Percentiles rank a stretch among this genome's conserved stretches.
phyloP scores from a whole-genome alignment of 1,139 yeast species.

The Debaryomyces psychrophilus region DNA sequence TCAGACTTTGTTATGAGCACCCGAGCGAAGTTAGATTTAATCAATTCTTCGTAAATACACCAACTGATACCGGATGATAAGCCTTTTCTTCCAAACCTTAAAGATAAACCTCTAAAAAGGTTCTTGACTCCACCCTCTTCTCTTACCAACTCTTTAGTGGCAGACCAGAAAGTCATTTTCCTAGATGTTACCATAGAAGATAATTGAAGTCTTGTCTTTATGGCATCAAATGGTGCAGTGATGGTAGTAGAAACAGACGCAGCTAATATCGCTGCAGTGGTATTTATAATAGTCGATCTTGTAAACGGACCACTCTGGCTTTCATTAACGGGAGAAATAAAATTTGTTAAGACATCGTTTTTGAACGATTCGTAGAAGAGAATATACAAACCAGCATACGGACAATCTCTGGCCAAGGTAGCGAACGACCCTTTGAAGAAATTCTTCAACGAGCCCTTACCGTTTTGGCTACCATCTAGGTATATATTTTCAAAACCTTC shows the following conservation, averaged over 20 bases:
- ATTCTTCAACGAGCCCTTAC: constrained; percentile 50
- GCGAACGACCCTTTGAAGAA: constrained; percentile 88
- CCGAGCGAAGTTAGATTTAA: constrained; percentile 35
- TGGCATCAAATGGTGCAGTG: constrained; percentile 94
- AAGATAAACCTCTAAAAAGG: constrained; percentile 80
- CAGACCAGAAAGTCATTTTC: constrained; percentile 25
- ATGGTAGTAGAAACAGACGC: constrained; percentile 81
- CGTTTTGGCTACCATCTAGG: constrained; percentile 35
- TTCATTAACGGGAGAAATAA: constrained; percentile 13
- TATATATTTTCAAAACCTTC: constrained; percentile 67
- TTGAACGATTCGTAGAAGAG: constrained; percentile 80
- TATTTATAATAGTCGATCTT: constrained; percentile 61
- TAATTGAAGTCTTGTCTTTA: constrained; percentile 88
- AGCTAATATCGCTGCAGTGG: constrained; percentile 70
- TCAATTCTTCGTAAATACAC: constrained; percentile 92
- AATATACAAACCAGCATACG: constrained; percentile 93
- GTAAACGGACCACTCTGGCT: constrained; percentile 12
- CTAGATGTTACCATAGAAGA: constrained; percentile 14
- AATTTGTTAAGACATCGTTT: constrained; percentile 30
- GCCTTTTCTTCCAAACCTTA: constrained; percentile 83
- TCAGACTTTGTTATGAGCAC: constrained; percentile 6
- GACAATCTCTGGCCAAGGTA: constrained; percentile 89
- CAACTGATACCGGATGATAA: constrained; percentile 94
- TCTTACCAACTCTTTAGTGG: constrained; percentile 41
- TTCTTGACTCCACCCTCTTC: constrained; percentile 62